Evolutionary conservation across 2,329 filamentous ascomycete species (phyloP), one percentile per base, ranked within the genome.

Genomic region (Aspergillus texensis): DNA sequence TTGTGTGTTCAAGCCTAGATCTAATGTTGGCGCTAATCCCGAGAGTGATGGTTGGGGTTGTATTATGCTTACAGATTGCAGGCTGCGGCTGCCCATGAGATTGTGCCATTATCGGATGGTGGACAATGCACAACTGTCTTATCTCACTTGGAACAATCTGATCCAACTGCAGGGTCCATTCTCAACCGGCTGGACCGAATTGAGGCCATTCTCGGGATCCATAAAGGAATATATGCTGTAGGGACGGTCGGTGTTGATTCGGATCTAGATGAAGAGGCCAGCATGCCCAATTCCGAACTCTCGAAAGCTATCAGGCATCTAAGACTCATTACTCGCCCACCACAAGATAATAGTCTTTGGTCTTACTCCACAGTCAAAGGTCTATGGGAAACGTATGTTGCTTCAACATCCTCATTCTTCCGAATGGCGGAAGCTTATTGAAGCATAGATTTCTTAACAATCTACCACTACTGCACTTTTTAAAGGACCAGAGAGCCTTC

Each of bases 1-100:
- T 21, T 73, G 72, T 60, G 55, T 74, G 21, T 74, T 74, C 57
- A 73, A 70, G 52, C 72, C 72, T n/a, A 67, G 72, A 41, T 71
- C 72, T 11, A 74, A 74, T 69, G 72, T 74, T 61, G 55, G 68
- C 66, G 28, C 39, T 53, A 12, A 12, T 16, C 12, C 16, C n/a
- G 14, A 19, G 46, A 50, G 46, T 39, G 30, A 5, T 24, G n/a
- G 30, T 9, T 16, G 10, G 2, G n/a, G 21, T 12, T 26, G 0
- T 2, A 24, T 19, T 48, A 16, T 55, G 55, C 61, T 67, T 14
- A 65, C 41, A 8, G 19, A 26, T 19, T 58, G 5, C n/a, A 73
- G 72, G 71, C 72, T 28, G 72, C 72, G 32, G 66, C 67, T 0
- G 62, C 73, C 28, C 70, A 72, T 48, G 67, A 69, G 48, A 41